Conservation (phyloP, 225 moss, liverwort and hornwort genomes). For the Physcomitrium patens region DNA sequence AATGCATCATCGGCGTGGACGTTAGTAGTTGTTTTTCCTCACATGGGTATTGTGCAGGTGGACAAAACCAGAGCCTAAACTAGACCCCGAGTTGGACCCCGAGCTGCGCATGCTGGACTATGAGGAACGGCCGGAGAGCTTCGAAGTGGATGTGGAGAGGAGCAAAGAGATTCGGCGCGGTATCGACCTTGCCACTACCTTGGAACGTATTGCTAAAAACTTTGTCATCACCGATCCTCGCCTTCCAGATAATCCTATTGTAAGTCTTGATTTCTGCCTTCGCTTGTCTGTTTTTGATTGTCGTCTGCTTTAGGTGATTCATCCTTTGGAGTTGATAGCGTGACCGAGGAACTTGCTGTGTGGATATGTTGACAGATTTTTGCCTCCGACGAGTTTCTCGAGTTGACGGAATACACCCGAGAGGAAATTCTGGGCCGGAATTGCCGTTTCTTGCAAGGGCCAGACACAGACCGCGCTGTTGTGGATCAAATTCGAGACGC, state of each 20-base stretch:
- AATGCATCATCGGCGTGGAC: background rate
- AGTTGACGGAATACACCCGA: conserved; percentile 86
- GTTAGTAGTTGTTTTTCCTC: too few relatives aligned
- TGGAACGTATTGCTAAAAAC: conserved; percentile 96
- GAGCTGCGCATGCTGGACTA: conserved; percentile 68
- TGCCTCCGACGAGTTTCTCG: conserved; percentile 94
- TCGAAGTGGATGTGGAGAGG: conserved; percentile 67
- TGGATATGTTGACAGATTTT: conserved; percentile 57
- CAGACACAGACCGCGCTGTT: conserved; percentile 73
- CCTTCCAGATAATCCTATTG: conserved; percentile 93
- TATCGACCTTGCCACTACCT: conserved; percentile 91
- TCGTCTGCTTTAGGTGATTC: too few relatives aligned
- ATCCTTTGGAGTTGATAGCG: too few relatives aligned
- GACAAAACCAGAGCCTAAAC: conserved; percentile 42
- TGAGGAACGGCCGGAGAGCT: conserved; percentile 57
- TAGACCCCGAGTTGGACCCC: conserved; percentile 50
- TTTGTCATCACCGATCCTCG: conserved; percentile 98
- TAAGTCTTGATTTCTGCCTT: conserved; percentile 33
- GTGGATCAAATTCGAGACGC: conserved; percentile 84
- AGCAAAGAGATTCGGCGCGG: conserved; percentile 82
- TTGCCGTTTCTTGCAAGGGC: conserved; percentile 92
- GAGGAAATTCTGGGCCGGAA: conserved; percentile 92
- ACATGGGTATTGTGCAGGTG: conserved; percentile 29
- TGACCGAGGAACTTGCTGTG: background rate
- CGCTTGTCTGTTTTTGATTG: background rate